Percentiles rank a stretch among this genome's conserved stretches.
phyloP scores from a whole-genome alignment of 768 basidiomycete species.

The Exidia glandulosa region DNA sequence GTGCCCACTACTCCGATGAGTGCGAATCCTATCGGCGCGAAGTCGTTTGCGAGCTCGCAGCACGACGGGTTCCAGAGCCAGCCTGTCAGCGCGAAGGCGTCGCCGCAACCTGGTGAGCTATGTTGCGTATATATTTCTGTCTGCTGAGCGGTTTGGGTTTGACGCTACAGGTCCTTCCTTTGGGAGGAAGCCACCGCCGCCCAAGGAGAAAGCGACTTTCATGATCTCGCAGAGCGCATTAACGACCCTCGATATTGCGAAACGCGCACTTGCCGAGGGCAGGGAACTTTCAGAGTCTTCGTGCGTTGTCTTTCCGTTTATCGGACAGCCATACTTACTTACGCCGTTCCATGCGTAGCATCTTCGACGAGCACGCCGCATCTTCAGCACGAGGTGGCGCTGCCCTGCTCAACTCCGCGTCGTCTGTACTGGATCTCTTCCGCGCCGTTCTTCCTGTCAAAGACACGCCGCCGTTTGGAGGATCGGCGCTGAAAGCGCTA shows the following conservation, averaged over 20 bases:
- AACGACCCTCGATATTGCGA: slow-evolving; percentile 43
- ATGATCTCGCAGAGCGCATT: slow-evolving; percentile 47
- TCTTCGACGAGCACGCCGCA: slow-evolving; percentile 3
- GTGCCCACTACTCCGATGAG: background rate
- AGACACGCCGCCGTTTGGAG: slow-evolving; percentile 33
- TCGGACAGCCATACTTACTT: slow-evolving; percentile 3
- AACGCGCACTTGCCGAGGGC: slow-evolving; percentile 57
- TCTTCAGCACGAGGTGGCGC: slow-evolving; percentile 15
- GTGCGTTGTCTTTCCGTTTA: slow-evolving; percentile 10
- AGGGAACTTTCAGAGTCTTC: slow-evolving; percentile 47
- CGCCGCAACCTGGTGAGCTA: background rate
- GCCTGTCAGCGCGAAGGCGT: background rate
- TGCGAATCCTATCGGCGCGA: background rate
- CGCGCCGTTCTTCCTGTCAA: slow-evolving; percentile 67
- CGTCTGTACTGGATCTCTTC: slow-evolving; percentile 65
- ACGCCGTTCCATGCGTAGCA: slow-evolving; percentile 2
- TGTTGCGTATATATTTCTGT: background rate
- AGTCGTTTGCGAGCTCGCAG: background rate
- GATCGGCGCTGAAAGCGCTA: slow-evolving; percentile 47
- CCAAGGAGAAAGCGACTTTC: slow-evolving; percentile 41
- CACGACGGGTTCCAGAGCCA: background rate
- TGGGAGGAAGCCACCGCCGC: background rate
- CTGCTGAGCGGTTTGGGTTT: background rate
- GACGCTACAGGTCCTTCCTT: background rate
- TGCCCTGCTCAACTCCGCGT: slow-evolving; percentile 43